Evolutionary conservation across 371 early-diverging fungal genomes (phyloP).

Genomic region (Actinomucor elegans): DNA sequence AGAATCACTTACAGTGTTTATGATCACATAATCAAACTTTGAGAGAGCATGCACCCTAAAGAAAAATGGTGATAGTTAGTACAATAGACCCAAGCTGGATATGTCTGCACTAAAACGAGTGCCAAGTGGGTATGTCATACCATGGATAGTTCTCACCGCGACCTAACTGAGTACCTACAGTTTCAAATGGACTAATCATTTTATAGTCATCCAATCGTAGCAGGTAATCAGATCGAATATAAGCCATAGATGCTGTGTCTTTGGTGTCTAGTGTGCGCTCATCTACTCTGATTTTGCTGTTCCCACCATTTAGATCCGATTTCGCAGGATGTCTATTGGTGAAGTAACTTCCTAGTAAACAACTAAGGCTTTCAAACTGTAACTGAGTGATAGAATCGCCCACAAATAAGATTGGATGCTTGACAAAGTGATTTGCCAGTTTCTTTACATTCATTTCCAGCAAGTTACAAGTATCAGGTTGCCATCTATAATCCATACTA

Average conservation of each 20-base stretch:
- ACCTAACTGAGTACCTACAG: slow-evolving; percentile 36
- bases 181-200: slow-evolving; percentile 36
- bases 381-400: slow-evolving; percentile 52
- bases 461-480: slow-evolving; percentile 31
- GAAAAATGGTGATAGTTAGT: too few species aligned
- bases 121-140: slow-evolving; percentile 13
- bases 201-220: slow-evolving; percentile 44
- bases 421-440: slow-evolving; percentile 29
- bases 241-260: slow-evolving; percentile 31
- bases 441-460: slow-evolving; percentile 24
- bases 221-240: slow-evolving; percentile 39
- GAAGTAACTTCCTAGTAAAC: slow-evolving; percentile 33
- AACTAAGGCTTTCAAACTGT: slow-evolving; percentile 45
- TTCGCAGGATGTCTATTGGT: slow-evolving; percentile 11
- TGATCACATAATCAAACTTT: slow-evolving; percentile 39
- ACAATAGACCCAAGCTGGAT: too few species aligned
- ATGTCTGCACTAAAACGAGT: not conserved
- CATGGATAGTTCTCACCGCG: slow-evolving; percentile 47
- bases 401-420: slow-evolving; percentile 41
- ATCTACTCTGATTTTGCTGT: slow-evolving; percentile 25
- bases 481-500: slow-evolving; percentile 43
- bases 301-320: slow-evolving; percentile 32
- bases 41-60: slow-evolving; percentile 43
- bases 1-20: slow-evolving; percentile 47
- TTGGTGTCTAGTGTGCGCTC: slow-evolving; percentile 10